Evolutionary conservation across 768 basidiomycete species (phyloP).

Genomic region (Clitopilus hobsonii): DNA sequence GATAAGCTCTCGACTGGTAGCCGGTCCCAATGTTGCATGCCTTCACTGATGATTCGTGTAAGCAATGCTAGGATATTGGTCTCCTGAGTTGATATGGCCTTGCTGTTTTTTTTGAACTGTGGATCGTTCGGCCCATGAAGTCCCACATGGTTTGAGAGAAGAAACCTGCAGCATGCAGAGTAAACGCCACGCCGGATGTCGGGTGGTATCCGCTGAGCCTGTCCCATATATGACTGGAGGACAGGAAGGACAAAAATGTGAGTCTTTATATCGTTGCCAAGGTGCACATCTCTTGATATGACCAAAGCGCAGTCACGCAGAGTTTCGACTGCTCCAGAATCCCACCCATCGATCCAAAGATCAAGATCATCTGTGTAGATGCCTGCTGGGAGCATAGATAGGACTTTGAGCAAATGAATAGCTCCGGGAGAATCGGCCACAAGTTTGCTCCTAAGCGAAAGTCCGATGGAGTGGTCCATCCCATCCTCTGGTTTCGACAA

Average conservation of each 20-base stretch:
- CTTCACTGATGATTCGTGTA: conserved; percentile 1
- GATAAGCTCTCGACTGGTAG: no score
- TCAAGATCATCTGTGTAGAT: background rate
- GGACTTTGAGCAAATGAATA: background rate
- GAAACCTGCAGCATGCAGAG: conserved; percentile 7
- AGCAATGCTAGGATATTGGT: conserved; percentile 13
- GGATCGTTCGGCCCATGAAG: conserved; percentile 2
- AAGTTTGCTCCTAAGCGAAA: no score
- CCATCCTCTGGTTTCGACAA: no score
- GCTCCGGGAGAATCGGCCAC: background rate
- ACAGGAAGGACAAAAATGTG: background rate
- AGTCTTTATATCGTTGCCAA: background rate
- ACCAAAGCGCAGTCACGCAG: background rate
- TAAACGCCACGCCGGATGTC: conserved; percentile 4
- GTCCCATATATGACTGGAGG: background rate
- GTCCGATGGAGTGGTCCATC: no score
- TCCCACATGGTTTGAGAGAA: conserved; percentile 8
- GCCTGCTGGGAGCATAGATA: background rate
- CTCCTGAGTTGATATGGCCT: conserved; percentile 7
- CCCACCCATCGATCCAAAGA: background rate
- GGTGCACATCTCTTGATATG: background rate
- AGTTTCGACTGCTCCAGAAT: background rate
- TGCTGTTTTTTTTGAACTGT: conserved; percentile 2
- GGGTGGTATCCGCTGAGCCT: background rate
- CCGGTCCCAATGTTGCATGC: background rate